These are phyloP conservation scores for Neopestalotiopsis sp. DNA, from an alignment of 2,329 filamentous ascomycete genomes.

Conservation along the genomic window DNA sequence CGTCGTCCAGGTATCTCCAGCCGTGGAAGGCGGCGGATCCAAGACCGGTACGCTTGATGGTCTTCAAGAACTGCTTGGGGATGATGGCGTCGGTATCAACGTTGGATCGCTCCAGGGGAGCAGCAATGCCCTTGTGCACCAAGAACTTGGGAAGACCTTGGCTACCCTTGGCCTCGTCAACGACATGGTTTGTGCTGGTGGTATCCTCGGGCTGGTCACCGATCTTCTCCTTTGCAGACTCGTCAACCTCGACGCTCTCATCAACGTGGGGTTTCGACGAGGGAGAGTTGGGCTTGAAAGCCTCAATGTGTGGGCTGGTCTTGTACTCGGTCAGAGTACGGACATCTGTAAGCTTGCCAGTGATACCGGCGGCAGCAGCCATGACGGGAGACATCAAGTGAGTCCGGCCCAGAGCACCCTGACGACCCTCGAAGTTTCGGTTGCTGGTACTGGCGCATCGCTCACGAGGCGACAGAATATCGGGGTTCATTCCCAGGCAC, in stretches of 20 bases:
- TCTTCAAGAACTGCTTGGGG: conserved; percentile 99
- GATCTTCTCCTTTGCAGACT: conserved; percentile 58
- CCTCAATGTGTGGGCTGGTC: conserved; percentile 64
- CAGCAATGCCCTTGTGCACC: conserved; percentile 83
- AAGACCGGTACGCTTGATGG: conserved; percentile 96
- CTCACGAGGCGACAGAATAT: conserved; percentile 91
- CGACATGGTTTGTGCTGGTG: conserved; percentile 66
- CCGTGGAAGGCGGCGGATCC: conserved; percentile 86
- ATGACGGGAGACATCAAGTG: conserved; percentile 98
- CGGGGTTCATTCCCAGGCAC: conserved; percentile 99
- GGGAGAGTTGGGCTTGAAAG: conserved; percentile 46
- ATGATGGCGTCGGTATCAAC: conserved; percentile 99
- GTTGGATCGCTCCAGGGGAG: conserved; percentile 85
- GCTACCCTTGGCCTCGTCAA: conserved; percentile 50
- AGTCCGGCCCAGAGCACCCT: conserved; percentile 89
- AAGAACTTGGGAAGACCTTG: conserved; percentile 84
- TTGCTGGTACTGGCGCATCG: conserved; percentile 96
- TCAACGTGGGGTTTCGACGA: conserved; percentile 55
- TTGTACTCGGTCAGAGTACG: conserved; percentile 74
- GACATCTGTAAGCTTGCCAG: conserved; percentile 90
- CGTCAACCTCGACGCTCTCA: conserved; percentile 57
- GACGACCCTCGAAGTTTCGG: conserved; percentile 95
- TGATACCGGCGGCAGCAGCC: conserved; percentile 89
- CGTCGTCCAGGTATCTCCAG: conserved; percentile 78
- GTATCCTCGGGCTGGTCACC: conserved; percentile 68